Evolutionary conservation across 306 rosid species (phyloP), one percentile per base, ranked within the genome.

Genomic region (Crataegus laevigata): DNA sequence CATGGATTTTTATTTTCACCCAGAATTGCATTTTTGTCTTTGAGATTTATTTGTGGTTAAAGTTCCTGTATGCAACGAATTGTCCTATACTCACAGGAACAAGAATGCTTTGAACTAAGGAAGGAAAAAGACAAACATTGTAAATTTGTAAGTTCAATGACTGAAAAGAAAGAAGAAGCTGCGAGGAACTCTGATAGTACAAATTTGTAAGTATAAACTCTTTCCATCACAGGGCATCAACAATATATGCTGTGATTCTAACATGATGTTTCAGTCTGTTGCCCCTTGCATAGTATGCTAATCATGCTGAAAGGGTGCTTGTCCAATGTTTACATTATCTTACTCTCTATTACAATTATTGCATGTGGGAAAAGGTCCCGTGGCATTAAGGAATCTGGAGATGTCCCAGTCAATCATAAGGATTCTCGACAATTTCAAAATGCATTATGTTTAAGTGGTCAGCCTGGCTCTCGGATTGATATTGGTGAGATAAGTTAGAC

Each of bases 71-170:
- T 81, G 38, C 40, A 65, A 29, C 72, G 60, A 63, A 51, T 72
- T 72, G 54, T 75, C 75, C 55, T 75, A 43, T 82, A 42, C 65
- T 85, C 87, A 81, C 88, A 94, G 98, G 90, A 94, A 77, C 87
- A 91, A 70, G 94, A 88, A 57, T 81, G 83, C 84, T 82, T 71
- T 73, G 78, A 86, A 76, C 81, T 91, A 72, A 90, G 84, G 83
- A 86, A 83, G 57, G 21, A 47, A 78, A 81, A 88, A 74, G 88
- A 82, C 60, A 85, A 81, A 67, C 88, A 76, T 57, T 85, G 71
- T 77, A 87, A 52, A 73, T 30, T 60, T 19, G 74, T 32, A 65
- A 73, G 77, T 82, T 82, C 73, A 28, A 77, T 62, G 78, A 83
- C 78, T 3, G 82, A 80, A 73, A 87, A 68, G 82, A 83, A 76